phyloP scores from a whole-genome alignment of 345 rosid genomes.

The Noccaea bulbosa region DNA sequence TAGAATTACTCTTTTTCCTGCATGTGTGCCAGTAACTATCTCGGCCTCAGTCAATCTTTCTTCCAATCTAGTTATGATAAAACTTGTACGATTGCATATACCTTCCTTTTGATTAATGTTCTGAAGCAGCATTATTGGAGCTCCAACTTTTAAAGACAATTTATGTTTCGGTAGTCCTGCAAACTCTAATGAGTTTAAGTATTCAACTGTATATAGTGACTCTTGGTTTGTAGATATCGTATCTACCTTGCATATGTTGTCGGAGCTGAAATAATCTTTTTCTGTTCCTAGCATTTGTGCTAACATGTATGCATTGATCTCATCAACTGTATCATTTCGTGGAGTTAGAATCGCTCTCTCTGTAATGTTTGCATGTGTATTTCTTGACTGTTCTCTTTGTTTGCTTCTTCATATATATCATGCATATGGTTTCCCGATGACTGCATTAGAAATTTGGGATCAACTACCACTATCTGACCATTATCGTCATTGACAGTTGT shows the following conservation, averaged over 20 bases:
- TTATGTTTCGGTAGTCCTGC: too few species aligned
- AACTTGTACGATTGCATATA: too few species aligned
- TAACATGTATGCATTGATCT: constrained; percentile 1
- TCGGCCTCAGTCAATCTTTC: too few species aligned
- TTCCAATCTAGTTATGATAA: too few species aligned
- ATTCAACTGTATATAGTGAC: too few species aligned
- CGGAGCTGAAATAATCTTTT: background rate
- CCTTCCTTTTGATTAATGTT: too few species aligned
- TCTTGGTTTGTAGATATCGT: too few species aligned
- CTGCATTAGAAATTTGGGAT: background rate
- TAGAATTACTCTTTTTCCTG: too few species aligned
- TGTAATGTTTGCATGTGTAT: background rate
- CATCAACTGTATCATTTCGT: background rate
- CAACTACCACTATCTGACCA: background rate
- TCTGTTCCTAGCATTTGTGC: background rate
- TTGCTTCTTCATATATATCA: background rate
- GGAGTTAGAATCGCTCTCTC: background rate
- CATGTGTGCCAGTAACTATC: too few species aligned
- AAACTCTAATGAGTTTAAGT: too few species aligned
- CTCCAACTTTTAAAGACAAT: too few species aligned
- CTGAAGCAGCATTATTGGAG: too few species aligned
- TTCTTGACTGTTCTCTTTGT: background rate
- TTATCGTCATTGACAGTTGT: background rate
- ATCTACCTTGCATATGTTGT: background rate
- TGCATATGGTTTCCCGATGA: background rate